Evolutionary conservation across 495 filamentous ascomycete genomes (phyloP).

Genomic region (Penicillium maclennaniae): DNA sequence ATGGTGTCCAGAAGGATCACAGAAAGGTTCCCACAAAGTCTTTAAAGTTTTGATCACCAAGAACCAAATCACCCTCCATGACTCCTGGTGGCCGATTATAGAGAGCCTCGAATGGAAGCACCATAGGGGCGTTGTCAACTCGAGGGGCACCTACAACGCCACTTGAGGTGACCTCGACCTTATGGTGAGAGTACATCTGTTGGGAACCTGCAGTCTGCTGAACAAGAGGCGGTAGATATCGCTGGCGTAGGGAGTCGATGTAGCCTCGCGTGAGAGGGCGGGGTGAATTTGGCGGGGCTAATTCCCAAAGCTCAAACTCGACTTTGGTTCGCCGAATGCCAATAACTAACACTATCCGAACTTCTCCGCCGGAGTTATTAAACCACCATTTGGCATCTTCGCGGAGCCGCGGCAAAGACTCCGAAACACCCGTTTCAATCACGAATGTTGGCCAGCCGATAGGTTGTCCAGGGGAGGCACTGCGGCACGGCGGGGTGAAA

Average conservation of each 20-base stretch:
- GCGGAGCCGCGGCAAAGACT: slow-evolving; percentile 19
- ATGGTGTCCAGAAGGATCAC: no score
- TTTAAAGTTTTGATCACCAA: no score
- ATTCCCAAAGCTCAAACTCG: slow-evolving; percentile 24
- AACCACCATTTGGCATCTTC: slow-evolving; percentile 32
- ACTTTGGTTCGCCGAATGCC: slow-evolving; percentile 16
- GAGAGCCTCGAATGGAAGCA: no score
- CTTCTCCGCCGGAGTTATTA: slow-evolving; percentile 22
- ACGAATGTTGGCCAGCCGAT: slow-evolving; percentile 27
- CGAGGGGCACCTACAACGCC: no score
- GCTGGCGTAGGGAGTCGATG: background rate
- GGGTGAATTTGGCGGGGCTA: slow-evolving; percentile 7
- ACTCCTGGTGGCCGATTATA: no score
- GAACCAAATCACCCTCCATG: no score
- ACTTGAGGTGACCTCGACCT: no score
- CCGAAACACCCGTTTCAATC: slow-evolving; percentile 26
- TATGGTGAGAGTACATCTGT: no score
- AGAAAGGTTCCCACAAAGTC: no score
- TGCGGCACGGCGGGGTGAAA: background rate
- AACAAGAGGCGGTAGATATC: no score
- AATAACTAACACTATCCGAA: slow-evolving; percentile 26
- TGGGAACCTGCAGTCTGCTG: no score
- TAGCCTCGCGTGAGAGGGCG: background rate
- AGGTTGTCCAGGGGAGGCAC: background rate
- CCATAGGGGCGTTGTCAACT: no score